Conservation (phyloP, 192 early-diverging fungal genomes). For the Diversispora epigaea region DNA sequence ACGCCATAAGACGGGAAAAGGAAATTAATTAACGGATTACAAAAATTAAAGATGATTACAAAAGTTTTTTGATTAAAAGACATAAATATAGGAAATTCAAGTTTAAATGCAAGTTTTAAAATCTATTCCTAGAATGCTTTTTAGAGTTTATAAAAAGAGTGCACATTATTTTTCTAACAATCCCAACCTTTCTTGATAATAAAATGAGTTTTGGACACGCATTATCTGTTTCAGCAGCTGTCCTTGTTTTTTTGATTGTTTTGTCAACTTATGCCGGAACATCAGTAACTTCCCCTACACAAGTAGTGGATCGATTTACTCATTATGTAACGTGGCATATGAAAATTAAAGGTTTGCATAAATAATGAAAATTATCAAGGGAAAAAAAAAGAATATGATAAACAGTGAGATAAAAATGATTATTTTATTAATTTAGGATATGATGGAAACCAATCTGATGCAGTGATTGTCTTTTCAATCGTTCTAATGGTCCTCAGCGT, state of each 20-base stretch:
- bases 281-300: neutral
- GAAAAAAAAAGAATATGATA: neutral
- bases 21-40: too few relatives aligned
- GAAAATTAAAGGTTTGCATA: neutral
- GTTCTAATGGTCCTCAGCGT: neutral
- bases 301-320: neutral
- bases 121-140: too few relatives aligned
- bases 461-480: neutral
- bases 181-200: neutral
- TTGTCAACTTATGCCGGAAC: neutral
- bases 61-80: too few relatives aligned
- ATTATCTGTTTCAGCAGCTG: neutral
- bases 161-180: too few relatives aligned
- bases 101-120: too few relatives aligned
- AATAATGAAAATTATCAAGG: neutral
- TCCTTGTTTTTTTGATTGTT: neutral
- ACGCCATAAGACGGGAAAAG: too few relatives aligned
- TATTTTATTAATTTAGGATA: neutral
- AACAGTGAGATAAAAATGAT: neutral
- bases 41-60: too few relatives aligned
- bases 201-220: neutral
- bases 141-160: too few relatives aligned
- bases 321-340: conserved; percentile 9
- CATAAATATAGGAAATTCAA: too few relatives aligned
- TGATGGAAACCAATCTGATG: neutral